phyloP scores from a whole-genome alignment of 2,329 filamentous ascomycete genomes.

The Beauveria rudraprayagi region DNA sequence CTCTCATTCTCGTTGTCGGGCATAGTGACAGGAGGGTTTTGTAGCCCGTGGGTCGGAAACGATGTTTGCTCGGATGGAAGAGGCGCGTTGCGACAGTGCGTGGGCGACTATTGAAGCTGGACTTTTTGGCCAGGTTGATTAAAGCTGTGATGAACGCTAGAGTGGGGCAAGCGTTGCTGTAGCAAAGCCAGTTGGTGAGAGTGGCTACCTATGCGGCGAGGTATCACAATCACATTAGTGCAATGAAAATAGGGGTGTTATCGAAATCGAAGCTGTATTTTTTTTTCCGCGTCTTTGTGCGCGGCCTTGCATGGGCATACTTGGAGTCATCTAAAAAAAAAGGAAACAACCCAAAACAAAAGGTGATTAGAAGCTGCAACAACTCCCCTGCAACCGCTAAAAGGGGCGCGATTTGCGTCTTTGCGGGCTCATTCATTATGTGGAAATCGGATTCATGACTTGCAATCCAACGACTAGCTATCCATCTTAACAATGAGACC shows the following conservation, averaged over 20 bases:
- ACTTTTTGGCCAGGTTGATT: not conserved
- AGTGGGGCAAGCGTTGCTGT: not conserved
- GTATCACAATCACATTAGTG: not conserved
- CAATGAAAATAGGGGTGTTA: too few relatives aligned
- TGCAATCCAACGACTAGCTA: not conserved
- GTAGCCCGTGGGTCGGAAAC: not conserved
- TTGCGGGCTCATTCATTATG: too few relatives aligned
- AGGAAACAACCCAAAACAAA: too few relatives aligned
- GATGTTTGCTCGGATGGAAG: too few relatives aligned
- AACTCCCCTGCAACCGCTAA: too few relatives aligned
- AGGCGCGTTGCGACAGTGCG: not conserved
- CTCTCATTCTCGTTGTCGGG: constrained; percentile 18
- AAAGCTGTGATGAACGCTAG: not conserved
- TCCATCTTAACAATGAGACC: constrained; percentile 15
- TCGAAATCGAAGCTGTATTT: too few relatives aligned
- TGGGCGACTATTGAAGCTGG: not conserved
- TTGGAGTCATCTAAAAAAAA: too few relatives aligned
- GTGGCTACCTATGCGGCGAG: not conserved
- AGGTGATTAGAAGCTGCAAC: too few relatives aligned
- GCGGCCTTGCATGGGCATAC: too few relatives aligned
- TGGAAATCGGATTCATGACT: too few relatives aligned
- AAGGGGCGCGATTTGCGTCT: too few relatives aligned
- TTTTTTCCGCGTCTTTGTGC: too few relatives aligned
- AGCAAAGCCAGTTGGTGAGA: not conserved
- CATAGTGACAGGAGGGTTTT: constrained; percentile 17